These are phyloP conservation scores for Asparagopsis taxiformis DNA, from an alignment of 31 red algal species.

Conservation along the genomic window DNA sequence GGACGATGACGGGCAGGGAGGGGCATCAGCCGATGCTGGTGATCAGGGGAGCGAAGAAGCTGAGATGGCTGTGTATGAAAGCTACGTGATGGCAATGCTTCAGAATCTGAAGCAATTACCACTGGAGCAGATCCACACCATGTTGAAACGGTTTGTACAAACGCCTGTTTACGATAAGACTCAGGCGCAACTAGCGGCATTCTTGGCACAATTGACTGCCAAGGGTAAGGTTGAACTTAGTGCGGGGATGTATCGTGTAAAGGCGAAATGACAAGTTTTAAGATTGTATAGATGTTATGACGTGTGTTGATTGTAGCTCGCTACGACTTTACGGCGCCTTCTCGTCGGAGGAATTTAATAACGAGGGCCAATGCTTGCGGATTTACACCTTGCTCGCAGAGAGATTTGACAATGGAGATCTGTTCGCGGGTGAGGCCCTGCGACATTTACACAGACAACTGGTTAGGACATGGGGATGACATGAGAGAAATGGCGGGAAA, in stretches of 20 bases:
- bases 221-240: slow-evolving; percentile 65
- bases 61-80: slow-evolving; percentile 75
- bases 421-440: slow-evolving; percentile 42
- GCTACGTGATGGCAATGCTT: slow-evolving; percentile 83
- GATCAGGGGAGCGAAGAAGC: slow-evolving; percentile 19
- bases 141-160: slow-evolving; percentile 67
- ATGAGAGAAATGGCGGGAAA: neutral
- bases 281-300: neutral
- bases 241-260: slow-evolving; percentile 44
- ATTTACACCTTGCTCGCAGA: slow-evolving; percentile 61
- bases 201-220: slow-evolving; percentile 47
- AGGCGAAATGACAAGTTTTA: slow-evolving; percentile 7
- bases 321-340: slow-evolving; percentile 13
- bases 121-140: slow-evolving; percentile 83
- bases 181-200: slow-evolving; percentile 56
- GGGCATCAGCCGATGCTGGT: slow-evolving; percentile 14
- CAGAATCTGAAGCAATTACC: slow-evolving; percentile 75
- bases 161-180: slow-evolving; percentile 79
- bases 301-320: neutral
- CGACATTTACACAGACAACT: neutral
- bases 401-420: slow-evolving; percentile 26
- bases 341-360: slow-evolving; percentile 40
- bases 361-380: slow-evolving; percentile 55
- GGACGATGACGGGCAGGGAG: slow-evolving; percentile 17
- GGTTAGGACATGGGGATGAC: neutral